Conservation (phyloP, 805 yeast species). For the Candida tammaniensis region DNA sequence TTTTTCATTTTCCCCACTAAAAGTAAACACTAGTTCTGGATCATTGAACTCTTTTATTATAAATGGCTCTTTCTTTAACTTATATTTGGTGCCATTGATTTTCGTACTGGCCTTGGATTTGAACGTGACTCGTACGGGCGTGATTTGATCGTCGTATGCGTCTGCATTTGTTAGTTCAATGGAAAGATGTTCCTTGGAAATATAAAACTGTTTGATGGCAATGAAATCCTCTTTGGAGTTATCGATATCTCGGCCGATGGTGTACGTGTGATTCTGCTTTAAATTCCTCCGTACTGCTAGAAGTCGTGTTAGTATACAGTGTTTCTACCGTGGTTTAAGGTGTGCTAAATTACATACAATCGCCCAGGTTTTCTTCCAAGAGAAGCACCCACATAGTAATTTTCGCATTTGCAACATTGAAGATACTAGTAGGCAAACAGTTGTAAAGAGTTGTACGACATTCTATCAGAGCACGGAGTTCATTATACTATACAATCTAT, state of each 20-base stretch:
- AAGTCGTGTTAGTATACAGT: slow-evolving; percentile 1
- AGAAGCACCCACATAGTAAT: no score
- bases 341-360: no score
- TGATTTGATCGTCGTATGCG: slow-evolving; percentile 1
- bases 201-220: slow-evolving; percentile 4
- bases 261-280: neutral
- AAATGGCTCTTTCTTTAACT: slow-evolving; percentile 4
- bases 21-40: slow-evolving; percentile 5
- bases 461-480: no score
- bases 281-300: slow-evolving; percentile 2
- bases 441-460: no score
- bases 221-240: slow-evolving; percentile 1
- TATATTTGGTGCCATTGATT: slow-evolving; percentile 13
- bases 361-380: no score
- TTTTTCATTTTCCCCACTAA: slow-evolving; percentile 8
- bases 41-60: slow-evolving; percentile 7
- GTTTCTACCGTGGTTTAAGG: no score
- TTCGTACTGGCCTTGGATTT: slow-evolving; percentile 9
- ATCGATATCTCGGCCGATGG: slow-evolving; percentile 4
- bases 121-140: slow-evolving; percentile 9
- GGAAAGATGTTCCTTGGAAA: slow-evolving; percentile 13
- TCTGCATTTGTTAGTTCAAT: slow-evolving; percentile 6
- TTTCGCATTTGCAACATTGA: no score
- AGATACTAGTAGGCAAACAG: no score
- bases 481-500: no score